phyloP scores from a whole-genome alignment of 495 filamentous ascomycete species.

The Xylaria intraflava region DNA sequence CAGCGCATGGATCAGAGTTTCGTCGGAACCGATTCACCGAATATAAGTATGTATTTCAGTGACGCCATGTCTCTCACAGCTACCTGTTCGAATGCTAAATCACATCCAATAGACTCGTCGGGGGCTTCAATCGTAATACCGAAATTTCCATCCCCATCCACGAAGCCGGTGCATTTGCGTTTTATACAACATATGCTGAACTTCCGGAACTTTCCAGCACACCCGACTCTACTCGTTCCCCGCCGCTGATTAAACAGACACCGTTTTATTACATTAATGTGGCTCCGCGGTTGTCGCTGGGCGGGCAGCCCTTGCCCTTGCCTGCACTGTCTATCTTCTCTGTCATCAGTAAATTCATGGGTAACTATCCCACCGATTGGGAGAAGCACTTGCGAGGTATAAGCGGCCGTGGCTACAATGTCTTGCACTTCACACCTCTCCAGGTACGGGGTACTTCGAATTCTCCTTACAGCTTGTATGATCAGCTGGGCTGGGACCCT shows the following conservation, averaged over 20 bases:
- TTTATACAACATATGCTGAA: slow-evolving; percentile 88
- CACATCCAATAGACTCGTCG: slow-evolving; percentile 55
- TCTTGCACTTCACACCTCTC: slow-evolving; percentile 96
- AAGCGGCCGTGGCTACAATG: slow-evolving; percentile 86
- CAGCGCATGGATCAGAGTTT: slow-evolving; percentile 65
- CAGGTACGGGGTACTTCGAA: slow-evolving; percentile 85
- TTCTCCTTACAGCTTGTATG: slow-evolving; percentile 93
- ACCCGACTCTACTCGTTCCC: slow-evolving; percentile 24
- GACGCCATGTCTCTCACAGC: slow-evolving; percentile 20
- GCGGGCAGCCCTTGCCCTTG: slow-evolving; percentile 63
- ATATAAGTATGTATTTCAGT: slow-evolving; percentile 58
- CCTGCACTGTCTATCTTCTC: slow-evolving; percentile 87
- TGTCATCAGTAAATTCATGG: slow-evolving; percentile 97
- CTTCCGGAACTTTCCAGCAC: slow-evolving; percentile 68
- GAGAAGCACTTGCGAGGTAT: slow-evolving; percentile 83
- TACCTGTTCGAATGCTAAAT: neutral
- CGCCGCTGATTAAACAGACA: slow-evolving; percentile 58
- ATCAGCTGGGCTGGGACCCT: slow-evolving; percentile 84
- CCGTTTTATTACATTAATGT: slow-evolving; percentile 87
- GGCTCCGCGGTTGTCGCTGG: slow-evolving; percentile 69
- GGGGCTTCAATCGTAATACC: slow-evolving; percentile 87
- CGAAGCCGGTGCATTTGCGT: slow-evolving; percentile 85
- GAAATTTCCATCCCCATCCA: slow-evolving; percentile 82
- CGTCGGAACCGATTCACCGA: slow-evolving; percentile 69
- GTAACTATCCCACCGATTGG: slow-evolving; percentile 81